These are phyloP conservation scores for Pholiota molesta DNA, from an alignment of 768 basidiomycete genomes.

Conservation along the genomic window DNA sequence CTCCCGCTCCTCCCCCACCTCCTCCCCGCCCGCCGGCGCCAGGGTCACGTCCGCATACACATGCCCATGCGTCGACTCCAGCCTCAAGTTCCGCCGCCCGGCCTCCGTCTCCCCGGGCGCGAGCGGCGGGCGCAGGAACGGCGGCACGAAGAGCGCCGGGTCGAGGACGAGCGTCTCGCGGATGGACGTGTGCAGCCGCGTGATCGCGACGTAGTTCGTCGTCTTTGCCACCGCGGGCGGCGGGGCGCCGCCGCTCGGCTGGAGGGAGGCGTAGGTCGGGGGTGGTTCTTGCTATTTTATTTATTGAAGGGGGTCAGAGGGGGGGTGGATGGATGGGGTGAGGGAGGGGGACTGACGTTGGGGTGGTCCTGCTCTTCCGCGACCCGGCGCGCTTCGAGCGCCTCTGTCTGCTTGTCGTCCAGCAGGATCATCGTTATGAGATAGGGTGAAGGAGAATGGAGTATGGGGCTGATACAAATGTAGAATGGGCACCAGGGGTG, in stretches of 20 bases:
- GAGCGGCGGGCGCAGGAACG: slow-evolving; percentile 29
- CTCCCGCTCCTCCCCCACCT: slow-evolving; percentile 12
- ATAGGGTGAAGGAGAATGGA: background rate
- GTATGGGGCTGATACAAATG: background rate
- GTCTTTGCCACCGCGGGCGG: slow-evolving; percentile 20
- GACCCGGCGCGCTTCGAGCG: slow-evolving; percentile 24
- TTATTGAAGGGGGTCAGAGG: background rate
- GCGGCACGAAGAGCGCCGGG: slow-evolving; percentile 30
- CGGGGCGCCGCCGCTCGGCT: slow-evolving; percentile 9
- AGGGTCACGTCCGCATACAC: slow-evolving; percentile 28
- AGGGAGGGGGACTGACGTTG: slow-evolving; percentile 16
- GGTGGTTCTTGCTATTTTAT: slow-evolving; percentile 30
- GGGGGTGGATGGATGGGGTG: background rate
- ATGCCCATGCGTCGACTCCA: slow-evolving; percentile 33
- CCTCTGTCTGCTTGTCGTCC: slow-evolving; percentile 32
- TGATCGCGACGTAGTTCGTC: slow-evolving; percentile 31
- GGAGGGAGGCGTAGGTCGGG: slow-evolving; percentile 34
- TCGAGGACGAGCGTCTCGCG: slow-evolving; percentile 32
- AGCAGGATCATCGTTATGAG: slow-evolving; percentile 24
- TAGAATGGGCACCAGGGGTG: background rate
- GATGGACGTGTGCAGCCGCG: slow-evolving; percentile 28
- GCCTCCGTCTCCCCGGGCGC: slow-evolving; percentile 28
- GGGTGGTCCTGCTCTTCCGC: slow-evolving; percentile 29
- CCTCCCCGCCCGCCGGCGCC: slow-evolving; percentile 5
- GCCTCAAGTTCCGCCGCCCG: slow-evolving; percentile 29